Percentiles rank a stretch among this genome's conserved stretches.
Evolutionary conservation across 805 yeast genomes (phyloP).

Genomic region (Schizosaccharomyces lindneri): DNA sequence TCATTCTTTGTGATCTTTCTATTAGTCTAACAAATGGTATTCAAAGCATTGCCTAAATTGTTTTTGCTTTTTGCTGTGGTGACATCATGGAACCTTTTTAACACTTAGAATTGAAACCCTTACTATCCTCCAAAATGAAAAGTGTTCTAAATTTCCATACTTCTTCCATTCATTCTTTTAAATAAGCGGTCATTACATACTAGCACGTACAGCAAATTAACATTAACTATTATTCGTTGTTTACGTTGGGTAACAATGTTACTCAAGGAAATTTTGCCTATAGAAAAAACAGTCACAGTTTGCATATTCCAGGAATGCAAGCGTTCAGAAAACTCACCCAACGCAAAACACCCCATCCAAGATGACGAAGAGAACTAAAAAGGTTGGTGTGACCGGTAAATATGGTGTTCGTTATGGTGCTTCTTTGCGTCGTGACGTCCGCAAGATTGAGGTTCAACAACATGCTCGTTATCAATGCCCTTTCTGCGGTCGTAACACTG

Average conservation of each 20-base stretch:
- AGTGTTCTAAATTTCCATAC: too few relatives aligned
- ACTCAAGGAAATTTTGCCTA: neutral
- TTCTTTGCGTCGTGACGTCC: constrained; percentile 97
- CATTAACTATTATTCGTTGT: neutral
- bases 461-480: constrained; percentile 98
- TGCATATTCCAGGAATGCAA: neutral
- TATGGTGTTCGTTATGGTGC: constrained; percentile 99
- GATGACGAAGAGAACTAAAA: constrained; percentile 97
- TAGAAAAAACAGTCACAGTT: neutral
- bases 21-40: too few relatives aligned
- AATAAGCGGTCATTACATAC: too few relatives aligned
- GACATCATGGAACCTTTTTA: too few relatives aligned
- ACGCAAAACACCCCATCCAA: neutral
- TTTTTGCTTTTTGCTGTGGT: too few relatives aligned
- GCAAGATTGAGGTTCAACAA: constrained; percentile 96
- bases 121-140: too few relatives aligned
- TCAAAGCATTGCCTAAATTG: too few relatives aligned
- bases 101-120: too few relatives aligned
- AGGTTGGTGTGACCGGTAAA: constrained; percentile 99
- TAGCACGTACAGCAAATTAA: neutral
- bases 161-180: too few relatives aligned
- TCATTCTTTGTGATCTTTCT: too few relatives aligned
- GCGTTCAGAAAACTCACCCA: neutral
- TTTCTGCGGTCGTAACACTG: constrained; percentile 98
- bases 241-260: neutral